These are phyloP conservation scores for Fraxinus velutina DNA, from an alignment of 305 asterid genomes.

Conservation along the genomic window DNA sequence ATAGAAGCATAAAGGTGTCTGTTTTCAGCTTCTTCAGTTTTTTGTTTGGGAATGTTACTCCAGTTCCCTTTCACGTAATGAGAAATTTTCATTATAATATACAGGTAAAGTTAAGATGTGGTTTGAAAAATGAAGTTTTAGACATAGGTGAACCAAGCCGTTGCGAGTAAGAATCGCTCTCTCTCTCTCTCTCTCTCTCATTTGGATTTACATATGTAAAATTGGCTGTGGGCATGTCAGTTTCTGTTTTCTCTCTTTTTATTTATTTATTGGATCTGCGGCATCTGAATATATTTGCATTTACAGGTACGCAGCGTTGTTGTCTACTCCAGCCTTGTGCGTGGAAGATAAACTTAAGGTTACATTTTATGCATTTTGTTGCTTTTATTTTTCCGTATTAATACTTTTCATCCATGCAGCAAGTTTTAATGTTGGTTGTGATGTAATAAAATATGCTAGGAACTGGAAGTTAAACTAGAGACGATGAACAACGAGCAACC, in stretches of 20 bases:
- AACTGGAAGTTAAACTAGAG: constrained; percentile 69
- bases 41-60: background rate
- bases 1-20: constrained; percentile 78
- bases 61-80: background rate
- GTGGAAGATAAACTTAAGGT: constrained; percentile 74
- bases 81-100: constrained; percentile 1
- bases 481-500: constrained; percentile 54
- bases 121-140: constrained; percentile 69
- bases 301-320: constrained; percentile 68
- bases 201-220: background rate
- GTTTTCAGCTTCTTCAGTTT: background rate
- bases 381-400: background rate
- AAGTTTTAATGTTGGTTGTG: background rate
- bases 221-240: background rate
- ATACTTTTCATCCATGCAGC: background rate
- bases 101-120: constrained; percentile 89
- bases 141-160: constrained; percentile 98
- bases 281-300: constrained; percentile 24
- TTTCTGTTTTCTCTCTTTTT: background rate
- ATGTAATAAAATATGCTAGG: constrained; percentile 39
- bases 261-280: background rate
- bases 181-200: background rate
- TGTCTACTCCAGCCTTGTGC: constrained; percentile 83
- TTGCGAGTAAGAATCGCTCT: constrained; percentile 70
- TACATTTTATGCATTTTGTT: background rate